Evolutionary conservation across 257 asterid genomes (phyloP).

Genomic region (Verbena officinalis): DNA sequence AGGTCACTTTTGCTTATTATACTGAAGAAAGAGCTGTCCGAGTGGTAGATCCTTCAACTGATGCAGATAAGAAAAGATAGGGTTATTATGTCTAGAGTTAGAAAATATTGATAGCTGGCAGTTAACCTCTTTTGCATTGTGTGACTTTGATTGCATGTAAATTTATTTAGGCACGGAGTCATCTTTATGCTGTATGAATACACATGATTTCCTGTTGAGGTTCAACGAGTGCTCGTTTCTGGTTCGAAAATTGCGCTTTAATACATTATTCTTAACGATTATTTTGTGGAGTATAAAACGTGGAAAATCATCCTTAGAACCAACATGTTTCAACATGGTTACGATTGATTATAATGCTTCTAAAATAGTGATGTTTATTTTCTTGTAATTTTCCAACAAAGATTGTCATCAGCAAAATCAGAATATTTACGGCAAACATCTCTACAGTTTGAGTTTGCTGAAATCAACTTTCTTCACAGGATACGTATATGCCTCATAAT

Average conservation of each 20-base stretch:
- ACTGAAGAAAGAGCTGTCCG: constrained; percentile 31
- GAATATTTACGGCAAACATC: constrained; percentile 1
- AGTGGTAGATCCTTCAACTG: constrained; percentile 6
- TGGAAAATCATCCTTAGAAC: too few relatives aligned
- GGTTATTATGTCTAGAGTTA: neutral
- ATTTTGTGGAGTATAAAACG: too few relatives aligned
- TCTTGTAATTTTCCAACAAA: too few relatives aligned
- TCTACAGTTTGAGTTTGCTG: constrained; percentile 80
- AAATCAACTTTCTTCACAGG: constrained; percentile 61
- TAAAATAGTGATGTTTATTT: too few relatives aligned
- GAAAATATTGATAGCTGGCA: constrained; percentile 6
- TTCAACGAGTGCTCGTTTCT: neutral
- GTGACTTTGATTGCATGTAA: neutral
- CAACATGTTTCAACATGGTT: too few relatives aligned
- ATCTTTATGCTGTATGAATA: neutral
- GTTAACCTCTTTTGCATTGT: neutral
- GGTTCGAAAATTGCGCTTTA: too few relatives aligned
- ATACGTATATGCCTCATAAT: constrained; percentile 86
- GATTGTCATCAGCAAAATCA: too few relatives aligned
- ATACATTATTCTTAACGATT: too few relatives aligned
- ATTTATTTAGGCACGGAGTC: constrained; percentile 14
- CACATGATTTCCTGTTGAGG: neutral
- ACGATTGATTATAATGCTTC: too few relatives aligned
- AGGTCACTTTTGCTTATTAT: constrained; percentile 52
- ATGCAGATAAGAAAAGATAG: constrained; percentile 14